A percentile compares a stretch with the other conserved stretches of the same genome.
Evolutionary conservation across 2,329 filamentous ascomycete genomes (phyloP).

Genomic region (Elsinoe necatrix): DNA sequence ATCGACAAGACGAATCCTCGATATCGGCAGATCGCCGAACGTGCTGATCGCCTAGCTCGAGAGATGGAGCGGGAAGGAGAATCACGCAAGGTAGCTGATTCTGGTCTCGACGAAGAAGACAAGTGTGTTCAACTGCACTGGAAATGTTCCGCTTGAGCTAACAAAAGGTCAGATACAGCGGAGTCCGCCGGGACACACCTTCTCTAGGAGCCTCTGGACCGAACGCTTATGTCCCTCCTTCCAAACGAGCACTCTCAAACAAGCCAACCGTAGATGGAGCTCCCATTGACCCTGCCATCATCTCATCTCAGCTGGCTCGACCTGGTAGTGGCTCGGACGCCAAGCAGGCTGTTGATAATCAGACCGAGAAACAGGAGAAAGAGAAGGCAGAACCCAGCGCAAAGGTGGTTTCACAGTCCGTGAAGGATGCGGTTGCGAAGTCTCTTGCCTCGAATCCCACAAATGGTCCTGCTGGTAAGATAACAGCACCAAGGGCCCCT

Average conservation of each 20-base stretch:
- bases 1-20: conserved; percentile 78
- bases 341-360: conserved; percentile 12
- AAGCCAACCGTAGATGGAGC: conserved; percentile 66
- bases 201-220: conserved; percentile 53
- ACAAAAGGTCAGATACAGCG: conserved; percentile 61
- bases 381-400: conserved; percentile 23
- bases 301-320: conserved; percentile 67
- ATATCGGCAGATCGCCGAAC: conserved; percentile 68
- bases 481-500: conserved; percentile 13
- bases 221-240: conserved; percentile 84
- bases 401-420: not conserved
- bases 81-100: conserved; percentile 64
- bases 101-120: conserved; percentile 77
- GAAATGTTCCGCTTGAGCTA: not conserved
- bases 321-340: conserved; percentile 24
- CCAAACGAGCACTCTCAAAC: conserved; percentile 67
- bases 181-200: conserved; percentile 65
- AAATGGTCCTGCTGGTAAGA: not conserved
- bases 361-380: conserved; percentile 23
- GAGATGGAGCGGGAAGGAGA: conserved; percentile 95
- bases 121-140: conserved; percentile 51
- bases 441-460: not conserved
- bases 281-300: conserved; percentile 80
- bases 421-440: conserved; percentile 17
- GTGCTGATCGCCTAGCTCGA: conserved; percentile 73